Base-by-base conservation (phyloP, 306 rosid species). In the Prunus salicina region DNA sequence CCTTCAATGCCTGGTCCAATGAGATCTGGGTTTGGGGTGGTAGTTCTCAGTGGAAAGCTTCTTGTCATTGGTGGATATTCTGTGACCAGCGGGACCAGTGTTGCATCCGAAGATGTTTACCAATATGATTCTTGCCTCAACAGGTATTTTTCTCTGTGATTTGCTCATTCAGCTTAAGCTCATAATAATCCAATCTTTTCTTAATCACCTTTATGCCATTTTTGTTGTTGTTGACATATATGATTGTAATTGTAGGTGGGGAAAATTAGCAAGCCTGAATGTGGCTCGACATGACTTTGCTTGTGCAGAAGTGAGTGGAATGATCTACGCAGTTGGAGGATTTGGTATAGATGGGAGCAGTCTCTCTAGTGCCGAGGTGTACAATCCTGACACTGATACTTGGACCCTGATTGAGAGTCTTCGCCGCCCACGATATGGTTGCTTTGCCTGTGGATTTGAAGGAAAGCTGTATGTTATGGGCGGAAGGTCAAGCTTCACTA, bases 401-500 rank as follows among this genome's bases (percentile, higher is more conserved):
- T 95, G 99, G 99, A 83, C 84, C 12, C 64, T 89, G 53, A 91
- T 95, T 1, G 91, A 89, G 84, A 88, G 91, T 79, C 86, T 95
- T 32, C 99, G 97, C 38, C 97, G 99, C 22, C 99, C 99, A 1
- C 84, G 99, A 76, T 91, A 90, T 80, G 99, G 99, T 46, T 95
- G 97, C 79, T 91, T 95, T 78, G 97, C 97, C 3, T 92, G 93
- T 76, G 97, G 90, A 52, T 89, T 95, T 18, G 97, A 87, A 57
- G 99, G 97, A 18, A 95, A 92, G 86, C 91, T 92, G 73, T 95
- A 95, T 73, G 97, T 95, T 41, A 91, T 95, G 99, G 96, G 99
- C 14, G 99, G 99, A 80, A 89, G 99, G 84, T 95, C 99, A 34
- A 95, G 83, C 87, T 91, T 90, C 75, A 95, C 97, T 12, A 95